phyloP scores from a whole-genome alignment of 2,329 filamentous ascomycete genomes.

The Polytolypa hystricis region DNA sequence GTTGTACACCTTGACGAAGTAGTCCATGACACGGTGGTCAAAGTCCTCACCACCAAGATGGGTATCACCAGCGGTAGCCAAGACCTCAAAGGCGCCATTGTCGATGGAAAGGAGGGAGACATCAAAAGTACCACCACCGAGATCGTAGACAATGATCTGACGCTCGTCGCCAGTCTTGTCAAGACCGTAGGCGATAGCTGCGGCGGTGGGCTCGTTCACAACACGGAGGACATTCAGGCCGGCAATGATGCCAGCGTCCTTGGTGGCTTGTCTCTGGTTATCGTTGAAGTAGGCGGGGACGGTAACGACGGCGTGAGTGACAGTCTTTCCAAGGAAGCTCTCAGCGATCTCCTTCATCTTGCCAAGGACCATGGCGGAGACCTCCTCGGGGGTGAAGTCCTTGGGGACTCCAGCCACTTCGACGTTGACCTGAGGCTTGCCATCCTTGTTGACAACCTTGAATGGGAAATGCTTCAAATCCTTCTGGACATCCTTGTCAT shows the following conservation, averaged over 20 bases:
- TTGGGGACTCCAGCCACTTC: conserved; percentile 48
- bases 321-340: conserved; percentile 49
- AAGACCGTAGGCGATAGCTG: conserved; percentile 87
- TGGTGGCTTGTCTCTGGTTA: conserved; percentile 92
- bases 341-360: conserved; percentile 60
- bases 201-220: conserved; percentile 92
- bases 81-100: conserved; percentile 84
- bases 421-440: conserved; percentile 73
- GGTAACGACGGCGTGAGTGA: conserved; percentile 65
- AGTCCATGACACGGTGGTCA: conserved; percentile 92
- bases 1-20: conserved; percentile 97
- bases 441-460: conserved; percentile 80
- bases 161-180: conserved; percentile 76
- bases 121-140: conserved; percentile 91
- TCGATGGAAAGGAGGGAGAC: conserved; percentile 87
- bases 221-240: conserved; percentile 92
- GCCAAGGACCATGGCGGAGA: conserved; percentile 55
- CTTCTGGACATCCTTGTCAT: conserved; percentile 75
- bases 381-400: conserved; percentile 55
- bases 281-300: conserved; percentile 98
- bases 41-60: conserved; percentile 98
- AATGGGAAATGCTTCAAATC: conserved; percentile 99
- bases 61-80: conserved; percentile 91
- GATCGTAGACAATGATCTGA: conserved; percentile 87
- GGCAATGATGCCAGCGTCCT: conserved; percentile 85